Evolutionary conservation across 163 green algal species (phyloP), one percentile per base, ranked within the genome.

Genomic region (Chloromonas sp.): DNA sequence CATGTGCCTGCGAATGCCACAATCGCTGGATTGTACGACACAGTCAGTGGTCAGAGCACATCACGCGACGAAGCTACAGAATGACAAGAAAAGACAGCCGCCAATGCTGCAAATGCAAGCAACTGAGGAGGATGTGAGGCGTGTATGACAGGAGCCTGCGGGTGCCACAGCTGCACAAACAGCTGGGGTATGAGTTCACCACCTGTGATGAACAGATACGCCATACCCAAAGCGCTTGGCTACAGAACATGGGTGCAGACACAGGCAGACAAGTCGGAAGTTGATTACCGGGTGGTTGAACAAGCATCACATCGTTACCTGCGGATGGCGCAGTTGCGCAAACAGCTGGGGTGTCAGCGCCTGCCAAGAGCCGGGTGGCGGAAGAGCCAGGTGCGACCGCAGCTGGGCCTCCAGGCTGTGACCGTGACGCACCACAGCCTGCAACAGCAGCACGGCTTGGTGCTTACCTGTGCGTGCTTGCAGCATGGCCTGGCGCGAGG

Each of bases 311-410:
- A 2, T 80, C 15, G 74, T 15, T 82, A 61, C 61, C 58, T 86
- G 81, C 57, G 15, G 58, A 2, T 89, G 82, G 58, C 89, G 86
- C 80, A 96, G 89, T 81, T 89, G 85, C 0, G 89, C 90, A 3
- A 96, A 85, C 60, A 96, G 91, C 89, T 95, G 93, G 14, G 92
- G 92, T 13, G 87, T 87, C 3, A 95, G 83, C 0, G 86, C 86
- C 60, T 89, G 83, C 92, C 92, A 95, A 0, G 84, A 87, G 0
- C 58, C 60, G 0, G 90, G 83, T 57, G 88, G 90, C 74, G 84
- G 82, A 1, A 66, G 81, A 71, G 13, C 85, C 71, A 87, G 81
- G 61, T 62, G 71, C 14, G 61, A 82, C 61, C 70, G 36, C 78
- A 90, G 84, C 60, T 84, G 82, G 1, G 8, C 2, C 82, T 89